Evolutionary conservation across 495 filamentous ascomycete genomes (phyloP).

Genomic region (Daldinia bambusicola): DNA sequence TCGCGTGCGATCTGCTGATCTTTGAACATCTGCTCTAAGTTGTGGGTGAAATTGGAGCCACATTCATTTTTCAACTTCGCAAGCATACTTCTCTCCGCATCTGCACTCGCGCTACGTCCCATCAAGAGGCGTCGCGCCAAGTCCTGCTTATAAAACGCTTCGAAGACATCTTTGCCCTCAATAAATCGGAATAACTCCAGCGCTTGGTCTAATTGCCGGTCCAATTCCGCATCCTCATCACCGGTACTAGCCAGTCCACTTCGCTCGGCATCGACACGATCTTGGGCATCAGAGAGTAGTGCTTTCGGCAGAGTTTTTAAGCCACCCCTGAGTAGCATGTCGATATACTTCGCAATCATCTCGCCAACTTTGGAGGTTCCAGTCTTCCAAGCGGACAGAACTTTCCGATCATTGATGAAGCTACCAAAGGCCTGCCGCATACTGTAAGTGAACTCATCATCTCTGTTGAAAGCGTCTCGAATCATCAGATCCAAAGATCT

Average conservation of each 20-base stretch:
- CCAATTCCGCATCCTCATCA: slow-evolving; percentile 90
- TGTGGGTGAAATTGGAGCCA: slow-evolving; percentile 91
- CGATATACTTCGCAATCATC: slow-evolving; percentile 98
- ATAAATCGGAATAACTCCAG: slow-evolving; percentile 96
- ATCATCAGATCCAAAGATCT: slow-evolving; percentile 78
- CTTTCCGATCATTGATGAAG: slow-evolving; percentile 90
- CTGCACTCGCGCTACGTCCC: slow-evolving; percentile 89
- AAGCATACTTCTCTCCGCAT: slow-evolving; percentile 96
- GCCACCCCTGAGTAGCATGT: slow-evolving; percentile 86
- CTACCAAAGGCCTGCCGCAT: slow-evolving; percentile 84
- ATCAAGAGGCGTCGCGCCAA: slow-evolving; percentile 88
- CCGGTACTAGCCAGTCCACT: slow-evolving; percentile 65
- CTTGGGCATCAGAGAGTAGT: slow-evolving; percentile 61
- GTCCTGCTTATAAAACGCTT: slow-evolving; percentile 98
- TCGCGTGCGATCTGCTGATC: slow-evolving; percentile 91
- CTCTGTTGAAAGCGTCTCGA: slow-evolving; percentile 74
- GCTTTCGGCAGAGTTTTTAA: slow-evolving; percentile 77
- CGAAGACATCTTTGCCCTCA: slow-evolving; percentile 96
- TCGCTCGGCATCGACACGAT: slow-evolving; percentile 62
- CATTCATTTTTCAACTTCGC: slow-evolving; percentile 91
- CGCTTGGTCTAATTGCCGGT: slow-evolving; percentile 87
- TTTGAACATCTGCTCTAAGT: slow-evolving; percentile 99
- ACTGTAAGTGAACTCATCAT: slow-evolving; percentile 77
- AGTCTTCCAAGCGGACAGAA: slow-evolving; percentile 73
- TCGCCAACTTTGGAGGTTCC: slow-evolving; percentile 94